Evolutionary conservation across 192 early-diverging fungal genomes (phyloP), one percentile per base, ranked within the genome.

Genomic region (Backusella westeae): DNA sequence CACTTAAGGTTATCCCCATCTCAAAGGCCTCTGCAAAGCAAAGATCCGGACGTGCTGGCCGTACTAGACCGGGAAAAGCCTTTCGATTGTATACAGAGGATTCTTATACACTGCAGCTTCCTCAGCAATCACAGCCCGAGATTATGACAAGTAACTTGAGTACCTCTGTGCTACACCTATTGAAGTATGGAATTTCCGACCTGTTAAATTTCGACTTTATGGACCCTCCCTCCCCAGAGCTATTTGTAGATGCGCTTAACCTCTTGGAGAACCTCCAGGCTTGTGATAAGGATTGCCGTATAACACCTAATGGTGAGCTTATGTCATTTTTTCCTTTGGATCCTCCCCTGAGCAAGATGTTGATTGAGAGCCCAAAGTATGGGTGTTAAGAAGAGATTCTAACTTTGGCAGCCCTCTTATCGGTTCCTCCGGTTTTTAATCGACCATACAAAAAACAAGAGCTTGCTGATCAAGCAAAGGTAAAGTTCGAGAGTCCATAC

Each of bases 151-250:
- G 96, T 82, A 99, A 99, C 80, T 84, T 99, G 85, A 94, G 96
- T 9, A 90, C 89, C 17, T 93, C 96, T 19, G 97, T 99, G 6
- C 86, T 99, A 83, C 98, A 99, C 85, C 86, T 99, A 78, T 97
- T 97, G 87, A 97, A 97, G 81, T 88, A 99, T 23, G 96, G 96
- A 6, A 94, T 99, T 81, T 92, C 97, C 77, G 96, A 99, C 82
- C 83, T 99, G 34, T 94, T 99, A 4, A 96, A 99, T 77, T 97
- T 99, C 83, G 98, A 99, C 85, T 98, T 99, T 69, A 98, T 99
- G 96, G 98, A 99, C 75, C 95, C 98, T 12, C 97, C 97, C 75
- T 97, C 97, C 0, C 97, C 97, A 8, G 97, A 98, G 82, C 98
- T 97, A 1, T 82, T 99, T 46, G 99, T 98, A 96, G 90, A 97